These are phyloP conservation scores for Rhizodiscina lignyota DNA, from an alignment of 495 filamentous ascomycete species.

Conservation along the genomic window DNA sequence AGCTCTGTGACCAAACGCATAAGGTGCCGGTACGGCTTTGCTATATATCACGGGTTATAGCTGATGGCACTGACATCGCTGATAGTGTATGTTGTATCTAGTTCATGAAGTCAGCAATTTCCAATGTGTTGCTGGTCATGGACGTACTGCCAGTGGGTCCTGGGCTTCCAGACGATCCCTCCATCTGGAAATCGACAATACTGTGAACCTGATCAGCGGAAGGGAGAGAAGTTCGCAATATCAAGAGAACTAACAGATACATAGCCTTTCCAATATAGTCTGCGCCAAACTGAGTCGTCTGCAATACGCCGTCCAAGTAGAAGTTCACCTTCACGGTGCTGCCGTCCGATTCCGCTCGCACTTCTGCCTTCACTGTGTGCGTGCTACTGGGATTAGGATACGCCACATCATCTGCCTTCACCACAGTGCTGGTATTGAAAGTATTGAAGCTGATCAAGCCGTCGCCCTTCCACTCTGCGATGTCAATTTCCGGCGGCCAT, in stretches of 20 bases:
- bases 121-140: too few relatives aligned
- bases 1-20: too few relatives aligned
- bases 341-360: slow-evolving; percentile 36
- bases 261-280: slow-evolving; percentile 17
- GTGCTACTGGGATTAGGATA: slow-evolving; percentile 31
- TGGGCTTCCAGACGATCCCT: too few relatives aligned
- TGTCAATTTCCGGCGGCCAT: slow-evolving; percentile 35
- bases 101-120: too few relatives aligned
- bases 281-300: slow-evolving; percentile 34
- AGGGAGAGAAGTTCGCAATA: too few relatives aligned
- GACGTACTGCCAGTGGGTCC: too few relatives aligned
- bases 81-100: too few relatives aligned
- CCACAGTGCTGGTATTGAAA: slow-evolving; percentile 35
- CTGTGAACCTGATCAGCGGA: too few relatives aligned
- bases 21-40: too few relatives aligned
- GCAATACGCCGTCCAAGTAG: slow-evolving; percentile 32
- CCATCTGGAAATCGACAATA: too few relatives aligned
- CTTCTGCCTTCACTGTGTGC: slow-evolving; percentile 32
- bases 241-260: slow-evolving; percentile 7
- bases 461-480: slow-evolving; percentile 47
- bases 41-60: too few relatives aligned
- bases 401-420: slow-evolving; percentile 28
- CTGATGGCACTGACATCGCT: too few relatives aligned
- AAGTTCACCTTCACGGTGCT: slow-evolving; percentile 34
- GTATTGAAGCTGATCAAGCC: slow-evolving; percentile 45